Evolutionary conservation across 1,139 yeast genomes (phyloP).

Genomic region (Candida sojae): DNA sequence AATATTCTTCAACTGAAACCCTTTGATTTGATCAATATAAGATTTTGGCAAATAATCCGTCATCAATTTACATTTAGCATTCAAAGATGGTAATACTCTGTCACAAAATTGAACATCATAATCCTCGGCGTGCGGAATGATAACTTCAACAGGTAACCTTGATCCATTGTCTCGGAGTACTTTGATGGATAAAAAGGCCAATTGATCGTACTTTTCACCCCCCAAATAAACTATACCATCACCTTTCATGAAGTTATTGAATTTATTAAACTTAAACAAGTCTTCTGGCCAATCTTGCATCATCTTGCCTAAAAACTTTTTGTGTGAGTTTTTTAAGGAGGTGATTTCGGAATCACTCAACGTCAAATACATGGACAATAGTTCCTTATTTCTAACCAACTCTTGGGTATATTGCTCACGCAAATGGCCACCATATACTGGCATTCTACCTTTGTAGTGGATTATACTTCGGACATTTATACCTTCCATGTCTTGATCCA

Average conservation of each 20-base stretch:
- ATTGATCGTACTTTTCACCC: constrained; percentile 60
- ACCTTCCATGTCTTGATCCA: constrained; percentile 8
- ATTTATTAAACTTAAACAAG: constrained; percentile 20
- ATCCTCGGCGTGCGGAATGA: constrained; percentile 30
- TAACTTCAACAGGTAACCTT: constrained; percentile 58
- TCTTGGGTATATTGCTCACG: constrained; percentile 34
- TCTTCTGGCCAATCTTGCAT: constrained; percentile 24
- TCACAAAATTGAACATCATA: constrained; percentile 34
- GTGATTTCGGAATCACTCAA: constrained; percentile 22
- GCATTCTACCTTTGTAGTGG: constrained; percentile 25
- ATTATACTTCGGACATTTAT: constrained; percentile 7
- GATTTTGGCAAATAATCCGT: constrained; percentile 29
- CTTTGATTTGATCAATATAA: constrained; percentile 21
- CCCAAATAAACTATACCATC: constrained; percentile 65
- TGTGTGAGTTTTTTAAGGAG: constrained; percentile 23
- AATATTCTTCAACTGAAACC: constrained; percentile 35
- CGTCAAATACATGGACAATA: constrained; percentile 23
- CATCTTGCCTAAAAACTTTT: constrained; percentile 21
- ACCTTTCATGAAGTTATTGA: constrained; percentile 39
- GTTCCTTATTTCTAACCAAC: constrained; percentile 27
- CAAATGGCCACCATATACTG: constrained; percentile 37
- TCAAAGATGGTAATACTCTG: constrained; percentile 28
- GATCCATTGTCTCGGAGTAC: constrained; percentile 56
- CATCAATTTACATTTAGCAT: constrained; percentile 35
- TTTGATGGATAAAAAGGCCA: constrained; percentile 55